Conservation (phyloP, 345 rosid genomes). For the Aquilaria sinensis region DNA sequence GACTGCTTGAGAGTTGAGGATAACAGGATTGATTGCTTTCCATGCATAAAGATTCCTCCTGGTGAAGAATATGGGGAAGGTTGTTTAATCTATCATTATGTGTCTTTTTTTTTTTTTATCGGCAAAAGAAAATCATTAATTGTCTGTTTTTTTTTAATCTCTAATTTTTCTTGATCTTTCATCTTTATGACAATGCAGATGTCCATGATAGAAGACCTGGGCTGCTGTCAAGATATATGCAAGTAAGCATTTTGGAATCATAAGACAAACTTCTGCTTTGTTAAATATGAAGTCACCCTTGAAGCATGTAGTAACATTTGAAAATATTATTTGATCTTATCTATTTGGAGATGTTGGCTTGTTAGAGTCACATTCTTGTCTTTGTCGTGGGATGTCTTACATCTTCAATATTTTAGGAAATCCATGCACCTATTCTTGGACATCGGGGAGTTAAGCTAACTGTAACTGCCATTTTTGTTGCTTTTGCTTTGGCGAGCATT, state of each 20-base stretch:
- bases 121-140: not conserved
- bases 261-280: conserved; percentile 1
- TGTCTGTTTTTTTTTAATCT: conserved; percentile 1
- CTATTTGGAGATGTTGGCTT: not conserved
- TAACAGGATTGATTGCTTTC: conserved; percentile 86
- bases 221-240: conserved; percentile 83
- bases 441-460: conserved; percentile 74
- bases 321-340: conserved; percentile 1
- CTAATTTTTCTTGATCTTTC: conserved; percentile 5
- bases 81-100: conserved; percentile 12
- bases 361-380: not conserved
- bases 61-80: conserved; percentile 48
- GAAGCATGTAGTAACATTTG: not conserved
- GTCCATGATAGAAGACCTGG: conserved; percentile 56
- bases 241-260: conserved; percentile 36
- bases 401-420: conserved; percentile 40
- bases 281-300: not conserved
- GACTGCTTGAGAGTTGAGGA: conserved; percentile 76
- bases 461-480: conserved; percentile 71
- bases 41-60: conserved; percentile 57
- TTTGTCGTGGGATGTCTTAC: conserved; percentile 8
- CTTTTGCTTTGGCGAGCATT: conserved; percentile 68
- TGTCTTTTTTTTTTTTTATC: not conserved
- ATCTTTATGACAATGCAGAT: conserved; percentile 39
- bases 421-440: conserved; percentile 79